Evolutionary conservation across 2,329 filamentous ascomycete species (phyloP).

Genomic region (Alternaria tenuissima): DNA sequence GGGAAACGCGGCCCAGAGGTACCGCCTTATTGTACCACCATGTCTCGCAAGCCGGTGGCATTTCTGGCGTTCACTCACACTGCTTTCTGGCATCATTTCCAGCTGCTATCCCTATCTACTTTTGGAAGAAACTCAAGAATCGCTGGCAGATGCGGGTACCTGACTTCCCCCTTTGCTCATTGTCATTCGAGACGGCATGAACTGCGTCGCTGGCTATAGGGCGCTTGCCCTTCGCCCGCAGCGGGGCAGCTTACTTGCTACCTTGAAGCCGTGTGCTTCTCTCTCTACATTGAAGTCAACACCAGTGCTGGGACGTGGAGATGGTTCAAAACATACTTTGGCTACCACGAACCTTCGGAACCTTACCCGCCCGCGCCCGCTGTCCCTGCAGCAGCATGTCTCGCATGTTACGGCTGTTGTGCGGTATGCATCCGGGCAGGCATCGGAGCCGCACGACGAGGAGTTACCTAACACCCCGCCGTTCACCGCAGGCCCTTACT

Average conservation of each 20-base stretch:
- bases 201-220: constrained; percentile 35
- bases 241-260: constrained; percentile 29
- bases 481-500: constrained; percentile 65
- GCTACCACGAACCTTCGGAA: constrained; percentile 29
- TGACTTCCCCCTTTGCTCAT: constrained; percentile 30
- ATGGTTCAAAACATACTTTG: constrained; percentile 21
- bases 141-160: constrained; percentile 47
- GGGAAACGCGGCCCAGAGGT: constrained; percentile 32
- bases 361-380: constrained; percentile 36
- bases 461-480: constrained; percentile 47
- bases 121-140: constrained; percentile 3
- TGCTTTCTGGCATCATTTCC: constrained; percentile 10
- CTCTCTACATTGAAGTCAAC: constrained; percentile 27
- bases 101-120: constrained; percentile 17
- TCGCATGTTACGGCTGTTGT: constrained; percentile 35
- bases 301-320: constrained; percentile 30
- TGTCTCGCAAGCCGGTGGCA: constrained; percentile 26
- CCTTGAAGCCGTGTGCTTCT: constrained; percentile 30
- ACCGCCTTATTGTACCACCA: constrained; percentile 35
- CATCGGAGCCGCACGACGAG: constrained; percentile 46
- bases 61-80: constrained; percentile 21
- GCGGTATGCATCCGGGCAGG: constrained; percentile 42
- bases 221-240: constrained; percentile 33
- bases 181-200: constrained; percentile 43
- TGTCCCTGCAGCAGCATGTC: constrained; percentile 44